Evolutionary conservation across 495 filamentous ascomycete species (phyloP).

Genomic region (Penicillium atrosanguineum): DNA sequence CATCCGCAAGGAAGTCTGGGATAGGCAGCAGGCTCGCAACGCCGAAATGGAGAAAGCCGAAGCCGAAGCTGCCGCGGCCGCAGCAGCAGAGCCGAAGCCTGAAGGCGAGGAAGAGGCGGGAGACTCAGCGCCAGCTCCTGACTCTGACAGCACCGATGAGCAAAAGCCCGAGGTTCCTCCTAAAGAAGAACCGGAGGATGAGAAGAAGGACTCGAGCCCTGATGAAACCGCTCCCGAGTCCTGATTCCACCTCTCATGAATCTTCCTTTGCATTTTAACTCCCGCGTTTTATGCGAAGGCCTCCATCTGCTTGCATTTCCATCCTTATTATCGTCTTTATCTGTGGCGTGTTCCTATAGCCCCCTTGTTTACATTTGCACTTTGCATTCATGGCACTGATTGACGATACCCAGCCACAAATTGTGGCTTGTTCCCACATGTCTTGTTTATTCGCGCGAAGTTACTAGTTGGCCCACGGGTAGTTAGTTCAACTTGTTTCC

Average conservation of each 20-base stretch:
- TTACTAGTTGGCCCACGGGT: background rate
- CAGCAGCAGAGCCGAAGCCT: slow-evolving; percentile 10
- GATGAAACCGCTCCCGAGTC: slow-evolving; percentile 8
- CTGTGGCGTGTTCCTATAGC: slow-evolving; percentile 19
- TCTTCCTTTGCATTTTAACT: background rate
- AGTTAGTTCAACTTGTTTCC: background rate
- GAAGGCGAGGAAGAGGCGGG: slow-evolving; percentile 13
- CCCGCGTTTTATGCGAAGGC: slow-evolving; percentile 3
- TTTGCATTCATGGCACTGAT: slow-evolving; percentile 19
- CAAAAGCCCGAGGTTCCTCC: background rate
- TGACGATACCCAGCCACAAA: slow-evolving; percentile 31
- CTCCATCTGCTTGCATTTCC: slow-evolving; percentile 3
- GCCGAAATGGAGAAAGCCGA: slow-evolving; percentile 40
- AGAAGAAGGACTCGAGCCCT: slow-evolving; percentile 6
- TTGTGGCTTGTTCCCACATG: slow-evolving; percentile 17
- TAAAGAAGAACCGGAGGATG: slow-evolving; percentile 8
- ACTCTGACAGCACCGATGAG: background rate
- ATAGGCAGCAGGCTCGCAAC: slow-evolving; percentile 55
- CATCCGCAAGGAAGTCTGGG: slow-evolving; percentile 82
- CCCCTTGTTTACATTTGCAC: slow-evolving; percentile 1
- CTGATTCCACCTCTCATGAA: background rate
- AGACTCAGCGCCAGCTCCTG: slow-evolving; percentile 1
- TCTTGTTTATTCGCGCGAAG: background rate
- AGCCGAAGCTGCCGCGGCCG: slow-evolving; percentile 23
- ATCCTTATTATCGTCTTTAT: slow-evolving; percentile 13